Conservation (phyloP, 805 yeast species). For the Wickerhamiella sergipiensis region DNA sequence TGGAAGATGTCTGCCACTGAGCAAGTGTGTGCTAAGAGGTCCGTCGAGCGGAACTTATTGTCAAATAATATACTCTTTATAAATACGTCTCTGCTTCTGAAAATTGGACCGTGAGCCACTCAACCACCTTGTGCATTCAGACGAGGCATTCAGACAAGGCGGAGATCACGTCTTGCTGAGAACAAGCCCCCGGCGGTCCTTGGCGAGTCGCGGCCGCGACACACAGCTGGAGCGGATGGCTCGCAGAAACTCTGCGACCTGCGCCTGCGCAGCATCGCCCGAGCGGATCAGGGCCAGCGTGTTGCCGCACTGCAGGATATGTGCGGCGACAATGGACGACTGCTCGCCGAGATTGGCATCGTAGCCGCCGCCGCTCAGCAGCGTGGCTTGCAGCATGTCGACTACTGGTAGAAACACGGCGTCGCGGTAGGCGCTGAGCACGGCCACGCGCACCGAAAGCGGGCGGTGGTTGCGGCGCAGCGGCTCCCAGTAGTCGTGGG, state of each 20-base stretch:
- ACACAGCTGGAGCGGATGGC: slow-evolving; percentile 19
- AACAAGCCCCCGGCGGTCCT: slow-evolving; percentile 21
- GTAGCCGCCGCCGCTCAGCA: slow-evolving; percentile 11
- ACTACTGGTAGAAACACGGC: slow-evolving; percentile 22
- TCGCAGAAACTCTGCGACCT: slow-evolving; percentile 39
- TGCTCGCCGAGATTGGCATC: slow-evolving; percentile 5
- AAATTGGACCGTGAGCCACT: too few relatives aligned
- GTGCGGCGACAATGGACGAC: slow-evolving; percentile 19
- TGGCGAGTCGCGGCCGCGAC: slow-evolving; percentile 18
- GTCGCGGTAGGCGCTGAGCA: slow-evolving; percentile 26
- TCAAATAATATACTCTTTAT: too few relatives aligned
- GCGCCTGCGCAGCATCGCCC: slow-evolving; percentile 40
- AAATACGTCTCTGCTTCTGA: too few relatives aligned
- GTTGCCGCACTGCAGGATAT: slow-evolving; percentile 50
- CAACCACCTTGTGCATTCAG: too few relatives aligned
- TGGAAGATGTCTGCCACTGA: too few relatives aligned
- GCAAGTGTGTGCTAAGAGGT: too few relatives aligned
- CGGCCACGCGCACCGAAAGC: slow-evolving; percentile 19
- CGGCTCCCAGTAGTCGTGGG: slow-evolving; percentile 26
- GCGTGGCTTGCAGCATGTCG: slow-evolving; percentile 15
- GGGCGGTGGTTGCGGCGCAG: slow-evolving; percentile 9
- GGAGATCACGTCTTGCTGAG: not conserved
- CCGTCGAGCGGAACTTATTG: too few relatives aligned
- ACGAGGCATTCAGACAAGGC: too few relatives aligned
- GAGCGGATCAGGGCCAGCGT: slow-evolving; percentile 40